A percentile compares a stretch with the other conserved stretches of the same genome.
Evolutionary conservation across 2,329 filamentous ascomycete species (phyloP).

Genomic region (Juglanconis sp.): DNA sequence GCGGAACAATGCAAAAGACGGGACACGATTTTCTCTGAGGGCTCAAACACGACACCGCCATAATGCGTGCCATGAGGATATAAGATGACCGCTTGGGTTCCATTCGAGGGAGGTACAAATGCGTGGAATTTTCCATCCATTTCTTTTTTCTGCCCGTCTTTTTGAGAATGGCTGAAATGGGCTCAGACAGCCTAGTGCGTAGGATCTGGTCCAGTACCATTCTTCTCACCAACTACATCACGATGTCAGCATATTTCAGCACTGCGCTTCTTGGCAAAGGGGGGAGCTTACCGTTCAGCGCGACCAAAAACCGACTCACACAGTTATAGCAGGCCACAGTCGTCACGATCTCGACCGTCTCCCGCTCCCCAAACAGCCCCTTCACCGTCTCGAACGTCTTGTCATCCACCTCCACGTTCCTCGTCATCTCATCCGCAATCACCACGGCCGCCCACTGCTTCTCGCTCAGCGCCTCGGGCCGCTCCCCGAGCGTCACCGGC

Average conservation of each 20-base stretch:
- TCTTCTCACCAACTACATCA: slow-evolving; percentile 53
- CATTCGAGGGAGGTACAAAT: too few species aligned
- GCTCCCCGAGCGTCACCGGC: slow-evolving; percentile 22
- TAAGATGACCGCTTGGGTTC: too few species aligned
- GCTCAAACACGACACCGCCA: too few species aligned
- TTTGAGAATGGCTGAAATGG: background rate
- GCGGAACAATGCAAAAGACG: too few species aligned
- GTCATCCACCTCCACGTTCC: slow-evolving; percentile 66
- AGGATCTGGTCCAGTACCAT: slow-evolving; percentile 48
- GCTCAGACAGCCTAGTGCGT: slow-evolving; percentile 25
- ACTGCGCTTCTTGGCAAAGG: background rate
- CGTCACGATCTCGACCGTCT: slow-evolving; percentile 65
- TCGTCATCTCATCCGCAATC: slow-evolving; percentile 83
- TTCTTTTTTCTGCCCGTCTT: background rate
- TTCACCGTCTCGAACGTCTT: slow-evolving; percentile 64
- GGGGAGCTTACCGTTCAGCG: slow-evolving; percentile 63
- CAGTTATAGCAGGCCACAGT: slow-evolving; percentile 80
- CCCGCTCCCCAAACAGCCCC: slow-evolving; percentile 60
- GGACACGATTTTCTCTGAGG: too few species aligned
- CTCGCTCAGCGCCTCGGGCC: slow-evolving; percentile 40
- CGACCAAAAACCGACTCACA: slow-evolving; percentile 79
- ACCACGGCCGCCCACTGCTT: slow-evolving; percentile 66
- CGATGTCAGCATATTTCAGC: slow-evolving; percentile 24
- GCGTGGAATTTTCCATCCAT: too few species aligned
- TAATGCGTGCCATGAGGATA: too few species aligned